phyloP scores from a whole-genome alignment of 2,329 filamentous ascomycete species.

The Cercospora sp. region DNA sequence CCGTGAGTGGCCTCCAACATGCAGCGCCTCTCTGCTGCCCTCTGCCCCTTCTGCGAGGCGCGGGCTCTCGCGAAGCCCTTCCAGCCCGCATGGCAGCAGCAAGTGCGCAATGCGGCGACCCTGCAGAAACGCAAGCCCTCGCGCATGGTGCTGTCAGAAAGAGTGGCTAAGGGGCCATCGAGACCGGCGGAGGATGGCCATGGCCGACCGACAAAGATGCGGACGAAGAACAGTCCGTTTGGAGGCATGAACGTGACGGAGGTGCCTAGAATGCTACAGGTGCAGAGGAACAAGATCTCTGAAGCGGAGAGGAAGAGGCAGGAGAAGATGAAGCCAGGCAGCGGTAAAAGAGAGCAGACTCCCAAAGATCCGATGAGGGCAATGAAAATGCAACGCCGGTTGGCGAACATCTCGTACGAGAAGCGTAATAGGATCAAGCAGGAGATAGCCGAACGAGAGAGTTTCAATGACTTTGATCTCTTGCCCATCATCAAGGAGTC shows the following conservation, averaged over 20 bases:
- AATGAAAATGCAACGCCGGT: conserved; percentile 86
- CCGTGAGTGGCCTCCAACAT: conserved; percentile 22
- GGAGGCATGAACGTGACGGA: conserved; percentile 60
- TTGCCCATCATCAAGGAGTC: conserved; percentile 71
- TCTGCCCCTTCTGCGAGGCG: conserved; percentile 49
- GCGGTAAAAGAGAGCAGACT: conserved; percentile 46
- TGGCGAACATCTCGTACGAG: conserved; percentile 75
- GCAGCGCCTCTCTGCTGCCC: conserved; percentile 33
- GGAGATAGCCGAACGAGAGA: conserved; percentile 64
- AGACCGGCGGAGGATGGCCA: conserved; percentile 18
- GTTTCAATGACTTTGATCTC: conserved; percentile 79
- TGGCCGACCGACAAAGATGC: conserved; percentile 37
- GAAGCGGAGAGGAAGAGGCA: conserved; percentile 51
- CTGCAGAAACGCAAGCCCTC: conserved; percentile 49
- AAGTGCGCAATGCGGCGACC: conserved; percentile 44
- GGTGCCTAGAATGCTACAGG: conserved; percentile 30
- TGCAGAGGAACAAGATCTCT: conserved; percentile 37
- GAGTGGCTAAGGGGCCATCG: conserved; percentile 42
- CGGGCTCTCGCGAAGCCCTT: conserved; percentile 33
- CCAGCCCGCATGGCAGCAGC: conserved; percentile 39
- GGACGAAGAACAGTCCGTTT: conserved; percentile 56
- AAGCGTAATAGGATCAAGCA: conserved; percentile 64
- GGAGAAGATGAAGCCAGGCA: conserved; percentile 54
- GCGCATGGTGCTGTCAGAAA: conserved; percentile 54
- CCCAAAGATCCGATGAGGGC: conserved; percentile 67